Base-by-base conservation (phyloP, 441 rosid species). In the Populus hybrid region DNA sequence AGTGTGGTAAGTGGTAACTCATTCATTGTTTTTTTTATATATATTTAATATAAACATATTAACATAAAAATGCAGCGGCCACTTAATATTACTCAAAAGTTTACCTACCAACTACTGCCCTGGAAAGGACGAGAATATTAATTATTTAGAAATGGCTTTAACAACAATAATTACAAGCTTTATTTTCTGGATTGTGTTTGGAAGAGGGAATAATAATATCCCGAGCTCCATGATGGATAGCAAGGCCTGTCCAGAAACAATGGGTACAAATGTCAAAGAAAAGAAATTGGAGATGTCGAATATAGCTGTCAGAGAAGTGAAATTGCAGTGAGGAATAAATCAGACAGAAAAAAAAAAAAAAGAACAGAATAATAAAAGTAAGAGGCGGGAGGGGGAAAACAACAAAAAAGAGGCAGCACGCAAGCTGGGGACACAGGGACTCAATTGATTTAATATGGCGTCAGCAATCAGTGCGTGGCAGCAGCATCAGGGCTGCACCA, bases 401-500 rank as follows among this genome's bases (percentile, higher is more conserved):
- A 74, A 28, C 5, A 2, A 65, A 75, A 68, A 68, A 79, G 68
- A 42, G 30, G 79, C 73, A 59, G n/a, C 63, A 67, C 70, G 73
- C 36, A 74, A 69, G 23, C 63, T 36, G 3, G 19, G 50, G 23
- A 7, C 24, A 61, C 64, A 74, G 24, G 34, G 71, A 50, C 50
- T 10, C 69, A 24, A 16, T 16, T 67, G 30, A 75, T 71, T 71
- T 75, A 66, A 18, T 1, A 8, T 28, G 23, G 30, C 85, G 85
- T 85, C 81, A 76, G 61, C 84, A 75, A 63, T n/a, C 3, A 6
- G 61, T 42, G 26, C n/a, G 69, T 35, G 23, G 75, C 65, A 50
- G 36, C 76, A 61, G 26, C 79, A 35, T 21, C 72, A 19, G 71
- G 21, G 63, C 76, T 21, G 34, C 82, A 57, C 53, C 70, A 12